Conservation (phyloP, 768 basidiomycete genomes). For the Trichaptum fuscoviolaceum region DNA sequence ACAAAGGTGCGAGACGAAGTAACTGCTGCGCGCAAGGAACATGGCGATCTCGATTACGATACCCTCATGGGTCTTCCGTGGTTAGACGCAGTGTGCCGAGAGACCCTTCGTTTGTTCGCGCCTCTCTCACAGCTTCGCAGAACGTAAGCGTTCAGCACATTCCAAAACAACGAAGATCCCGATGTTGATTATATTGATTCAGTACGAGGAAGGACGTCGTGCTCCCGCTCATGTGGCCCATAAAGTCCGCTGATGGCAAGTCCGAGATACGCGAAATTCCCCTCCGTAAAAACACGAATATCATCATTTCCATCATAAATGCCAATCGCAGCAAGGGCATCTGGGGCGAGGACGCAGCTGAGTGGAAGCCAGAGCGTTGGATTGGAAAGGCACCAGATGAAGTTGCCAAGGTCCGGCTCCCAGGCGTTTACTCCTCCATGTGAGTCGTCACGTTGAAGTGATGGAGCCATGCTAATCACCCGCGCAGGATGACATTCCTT, state of each 20-base stretch:
- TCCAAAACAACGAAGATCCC: not conserved
- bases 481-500: slow-evolving; percentile 38
- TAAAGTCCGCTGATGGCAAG: slow-evolving; percentile 33
- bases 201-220: slow-evolving; percentile 34
- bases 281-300: slow-evolving; percentile 21
- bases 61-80: slow-evolving; percentile 30
- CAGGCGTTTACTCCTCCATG: slow-evolving; percentile 29
- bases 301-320: slow-evolving; percentile 19
- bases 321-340: slow-evolving; percentile 8
- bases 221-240: slow-evolving; percentile 36
- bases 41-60: slow-evolving; percentile 31
- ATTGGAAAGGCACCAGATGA: slow-evolving; percentile 11
- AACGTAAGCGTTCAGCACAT: not conserved
- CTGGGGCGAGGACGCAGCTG: slow-evolving; percentile 5
- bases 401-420: slow-evolving; percentile 23
- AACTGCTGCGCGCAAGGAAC: slow-evolving; percentile 17
- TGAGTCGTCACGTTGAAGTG: slow-evolving; percentile 10
- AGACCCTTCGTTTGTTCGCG: slow-evolving; percentile 34
- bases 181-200: not conserved
- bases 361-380: slow-evolving; percentile 5
- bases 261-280: slow-evolving; percentile 24
- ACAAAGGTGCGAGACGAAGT: slow-evolving; percentile 34
- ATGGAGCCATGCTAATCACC: not conserved
- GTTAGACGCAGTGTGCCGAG: slow-evolving; percentile 33
- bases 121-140: not conserved